Evolutionary conservation across 495 filamentous ascomycete genomes (phyloP).

Genomic region (Beverwykella pulmonaria): DNA sequence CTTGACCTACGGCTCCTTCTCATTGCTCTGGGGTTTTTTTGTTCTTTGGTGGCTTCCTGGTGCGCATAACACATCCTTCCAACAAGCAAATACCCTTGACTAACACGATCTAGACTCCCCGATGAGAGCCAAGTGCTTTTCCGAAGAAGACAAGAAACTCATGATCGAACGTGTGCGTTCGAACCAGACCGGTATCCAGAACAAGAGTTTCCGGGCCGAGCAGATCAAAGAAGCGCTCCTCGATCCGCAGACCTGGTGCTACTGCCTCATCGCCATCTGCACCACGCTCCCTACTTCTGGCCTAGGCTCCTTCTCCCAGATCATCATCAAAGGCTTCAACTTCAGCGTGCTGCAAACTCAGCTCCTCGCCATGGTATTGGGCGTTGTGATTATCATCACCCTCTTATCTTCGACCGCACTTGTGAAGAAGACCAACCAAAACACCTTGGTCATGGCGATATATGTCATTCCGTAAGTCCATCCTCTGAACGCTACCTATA

Average conservation of each 20-base stretch:
- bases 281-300: slow-evolving; percentile 59
- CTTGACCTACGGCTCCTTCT: slow-evolving; percentile 58
- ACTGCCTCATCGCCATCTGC: slow-evolving; percentile 63
- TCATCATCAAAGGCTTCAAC: slow-evolving; percentile 66
- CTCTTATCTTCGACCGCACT: slow-evolving; percentile 62
- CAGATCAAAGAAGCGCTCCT: slow-evolving; percentile 63
- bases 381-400: slow-evolving; percentile 70
- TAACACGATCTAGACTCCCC: slow-evolving; percentile 35
- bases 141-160: slow-evolving; percentile 42
- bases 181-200: slow-evolving; percentile 41
- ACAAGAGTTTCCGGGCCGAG: slow-evolving; percentile 37
- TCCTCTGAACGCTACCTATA: neutral
- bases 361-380: slow-evolving; percentile 62
- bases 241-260: slow-evolving; percentile 67
- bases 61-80: neutral
- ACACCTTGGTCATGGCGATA: slow-evolving; percentile 63
- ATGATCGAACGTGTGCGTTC: slow-evolving; percentile 57
- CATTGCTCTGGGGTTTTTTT: slow-evolving; percentile 54
- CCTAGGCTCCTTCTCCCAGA: slow-evolving; percentile 63
- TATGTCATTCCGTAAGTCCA: slow-evolving; percentile 64
- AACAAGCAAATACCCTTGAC: neutral
- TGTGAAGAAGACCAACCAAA: slow-evolving; percentile 68
- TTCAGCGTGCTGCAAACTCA: slow-evolving; percentile 57
- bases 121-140: slow-evolving; percentile 44
- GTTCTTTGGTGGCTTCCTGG: slow-evolving; percentile 40